Evolutionary conservation across 371 early-diverging fungal species (phyloP), one percentile per base, ranked within the genome.

Genomic region (Mortierella sp.): DNA sequence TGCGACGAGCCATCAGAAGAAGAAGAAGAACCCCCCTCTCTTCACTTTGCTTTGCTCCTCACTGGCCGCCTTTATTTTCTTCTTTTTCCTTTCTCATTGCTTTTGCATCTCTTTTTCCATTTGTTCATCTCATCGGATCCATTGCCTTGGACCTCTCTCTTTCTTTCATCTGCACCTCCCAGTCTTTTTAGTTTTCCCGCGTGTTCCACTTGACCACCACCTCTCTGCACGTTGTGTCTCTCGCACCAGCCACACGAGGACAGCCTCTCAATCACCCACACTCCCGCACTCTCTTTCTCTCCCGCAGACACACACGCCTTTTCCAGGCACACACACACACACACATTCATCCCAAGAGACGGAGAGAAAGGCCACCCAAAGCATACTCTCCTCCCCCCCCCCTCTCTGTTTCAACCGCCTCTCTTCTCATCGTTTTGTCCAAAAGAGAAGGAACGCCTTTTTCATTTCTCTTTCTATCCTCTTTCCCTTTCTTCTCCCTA

Each of bases 161-260:
- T 5, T 37, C 37, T 37, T 37, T 9, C 37, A 37, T 37, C 37
- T 37, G 37, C 37, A 37, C 37, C 37, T 9, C 9, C 37, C 37
- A 9, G n/a, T n/a, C 4, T 23, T 53, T 3, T 26, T 53, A 11
- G 11, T 53, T 19, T 23, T 53, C 11, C 23, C 23, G 23, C 26
- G 30, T 48, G 62, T 21, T 60, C 62, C 3, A 48, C 57, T 19
- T 57, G 62, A 28, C 62, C n/a, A 21, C 19, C 44, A 21, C 19
- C 14, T 29, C 52, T 6, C 14, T 12, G 16, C 50, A 29, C 43
- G 4, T 62, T 5, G 6, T 43, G 37, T 37, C 37, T 37, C 37
- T 37, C 37, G 37, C 37, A 37, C 9, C 37, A 37, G 37, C 37
- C 37, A 37, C 37, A n/a, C n/a, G n/a, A n/a, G n/a, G n/a, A n/a